A percentile compares a stretch with the other conserved stretches of the same genome.
phyloP scores from a whole-genome alignment of 306 rosid genomes.

The Adenanthera pavonina region DNA sequence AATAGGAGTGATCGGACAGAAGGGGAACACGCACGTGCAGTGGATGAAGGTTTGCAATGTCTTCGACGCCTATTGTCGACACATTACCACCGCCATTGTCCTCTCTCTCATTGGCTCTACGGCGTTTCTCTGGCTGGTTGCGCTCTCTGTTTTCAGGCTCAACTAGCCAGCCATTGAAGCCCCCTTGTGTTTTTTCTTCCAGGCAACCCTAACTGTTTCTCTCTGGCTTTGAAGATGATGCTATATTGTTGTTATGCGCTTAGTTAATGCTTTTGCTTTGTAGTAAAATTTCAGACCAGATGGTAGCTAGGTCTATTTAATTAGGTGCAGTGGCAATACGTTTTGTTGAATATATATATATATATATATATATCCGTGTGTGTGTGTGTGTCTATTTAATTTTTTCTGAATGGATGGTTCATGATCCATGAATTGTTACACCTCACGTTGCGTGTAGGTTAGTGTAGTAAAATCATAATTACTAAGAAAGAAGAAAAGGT shows the following conservation, averaged over 20 bases:
- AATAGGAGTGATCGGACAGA: slow-evolving; percentile 52
- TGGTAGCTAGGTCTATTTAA: background rate
- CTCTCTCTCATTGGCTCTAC: slow-evolving; percentile 55
- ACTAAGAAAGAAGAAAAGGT: background rate
- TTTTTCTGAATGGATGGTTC: background rate
- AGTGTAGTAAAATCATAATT: background rate
- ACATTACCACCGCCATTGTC: slow-evolving; percentile 52
- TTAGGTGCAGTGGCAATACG: background rate
- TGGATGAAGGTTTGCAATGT: slow-evolving; percentile 67
- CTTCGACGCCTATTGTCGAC: slow-evolving; percentile 57
- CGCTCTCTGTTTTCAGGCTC: slow-evolving; percentile 49
- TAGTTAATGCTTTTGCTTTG: slow-evolving; percentile 3
- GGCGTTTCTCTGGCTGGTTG: slow-evolving; percentile 52
- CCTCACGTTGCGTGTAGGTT: background rate
- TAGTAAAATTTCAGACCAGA: background rate
- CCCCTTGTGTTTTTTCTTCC: background rate
- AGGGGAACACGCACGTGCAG: slow-evolving; percentile 64
- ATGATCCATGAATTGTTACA: background rate
- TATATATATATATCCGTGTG: background rate
- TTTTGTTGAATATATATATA: background rate
- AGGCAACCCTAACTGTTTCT: background rate
- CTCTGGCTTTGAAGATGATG: background rate
- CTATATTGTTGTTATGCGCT: background rate
- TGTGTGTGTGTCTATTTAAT: background rate
- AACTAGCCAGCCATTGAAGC: background rate